phyloP scores from a whole-genome alignment of 306 rosid species.

The Prunus mira region DNA sequence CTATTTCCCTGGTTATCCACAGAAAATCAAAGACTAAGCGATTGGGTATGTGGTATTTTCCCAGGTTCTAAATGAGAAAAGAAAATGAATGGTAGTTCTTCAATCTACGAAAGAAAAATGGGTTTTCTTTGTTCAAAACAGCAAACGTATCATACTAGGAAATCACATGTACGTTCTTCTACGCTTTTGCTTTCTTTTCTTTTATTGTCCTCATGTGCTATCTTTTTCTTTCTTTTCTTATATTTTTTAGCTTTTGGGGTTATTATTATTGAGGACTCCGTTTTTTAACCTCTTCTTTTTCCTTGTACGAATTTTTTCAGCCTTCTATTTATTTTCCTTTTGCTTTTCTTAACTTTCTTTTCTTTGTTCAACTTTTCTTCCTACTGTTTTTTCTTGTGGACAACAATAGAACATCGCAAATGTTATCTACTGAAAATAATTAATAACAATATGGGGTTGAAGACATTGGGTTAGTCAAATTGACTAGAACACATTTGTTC shows the following conservation, averaged over 20 bases:
- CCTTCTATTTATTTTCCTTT: not conserved
- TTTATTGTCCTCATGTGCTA: not conserved
- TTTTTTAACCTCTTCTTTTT: not conserved
- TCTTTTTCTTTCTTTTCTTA: not conserved
- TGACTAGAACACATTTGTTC: too few relatives aligned
- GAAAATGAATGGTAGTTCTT: not conserved
- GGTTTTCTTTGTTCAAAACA: not conserved
- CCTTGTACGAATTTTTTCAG: not conserved
- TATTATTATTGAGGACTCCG: conserved; percentile 1
- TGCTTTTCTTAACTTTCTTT: not conserved
- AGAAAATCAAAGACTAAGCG: not conserved
- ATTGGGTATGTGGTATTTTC: not conserved
- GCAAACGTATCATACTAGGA: not conserved
- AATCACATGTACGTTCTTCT: not conserved
- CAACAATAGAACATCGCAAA: too few relatives aligned
- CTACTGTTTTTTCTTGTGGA: too few relatives aligned
- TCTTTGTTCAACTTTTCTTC: too few relatives aligned
- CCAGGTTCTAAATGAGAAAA: not conserved
- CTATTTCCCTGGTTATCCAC: not conserved
- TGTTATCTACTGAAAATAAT: too few relatives aligned
- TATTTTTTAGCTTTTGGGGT: too few relatives aligned
- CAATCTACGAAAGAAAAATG: not conserved
- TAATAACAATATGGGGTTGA: too few relatives aligned
- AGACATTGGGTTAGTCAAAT: too few relatives aligned
- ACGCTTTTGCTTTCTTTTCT: not conserved